Evolutionary conservation across 2,329 filamentous ascomycete genomes (phyloP), one percentile per base, ranked within the genome.

Genomic region (Colletotrichum cuscutae): DNA sequence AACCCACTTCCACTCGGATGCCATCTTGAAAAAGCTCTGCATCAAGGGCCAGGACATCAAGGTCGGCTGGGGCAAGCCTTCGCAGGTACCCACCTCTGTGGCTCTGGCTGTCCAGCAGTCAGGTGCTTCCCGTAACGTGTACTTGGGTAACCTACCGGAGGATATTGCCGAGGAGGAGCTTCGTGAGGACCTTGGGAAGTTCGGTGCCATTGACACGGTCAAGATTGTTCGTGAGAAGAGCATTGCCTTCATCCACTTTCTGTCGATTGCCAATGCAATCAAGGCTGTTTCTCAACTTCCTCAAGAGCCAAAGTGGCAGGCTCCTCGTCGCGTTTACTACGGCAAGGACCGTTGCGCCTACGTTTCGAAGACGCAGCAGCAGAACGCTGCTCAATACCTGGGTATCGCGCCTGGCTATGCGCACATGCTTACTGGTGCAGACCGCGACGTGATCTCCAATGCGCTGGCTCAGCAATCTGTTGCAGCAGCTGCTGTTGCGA

Each of bases 11-110:
- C 97, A 99, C 87, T 99, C 97, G 24, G 97, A 99, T 88, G 97
- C 97, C 77, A 99, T 99, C 85, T 90, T 99, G 89, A 99, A 99
- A 89, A 99, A 98, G 89, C 91, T 99, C 81, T 95, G 95, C 79
- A 97, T 99, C 86, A 95, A 97, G 85, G 96, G 96, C 30, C 97
- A 98, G 86, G 97, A 99, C 82, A 98, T 99, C 87, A 99, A 99
- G 88, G 95, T 99, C 79, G 97, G 97, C 75, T 99, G 97, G 97
- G 97, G 97, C 75, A 99, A 99, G 86, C 96, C 97, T 37, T 98
- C 97, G 4, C 96, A 98, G 84, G 97, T 99, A 1, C 97, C 97
- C 4, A 98, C 96, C 2, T 98, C 97, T 2, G 97, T 99, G 59
- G 95, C 95, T n/a, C 88, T 98, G 71, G 96, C 97, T 59, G 97